phyloP scores from a whole-genome alignment of 176 grass and related monocot genomes.

The Panicum miliaceum region DNA sequence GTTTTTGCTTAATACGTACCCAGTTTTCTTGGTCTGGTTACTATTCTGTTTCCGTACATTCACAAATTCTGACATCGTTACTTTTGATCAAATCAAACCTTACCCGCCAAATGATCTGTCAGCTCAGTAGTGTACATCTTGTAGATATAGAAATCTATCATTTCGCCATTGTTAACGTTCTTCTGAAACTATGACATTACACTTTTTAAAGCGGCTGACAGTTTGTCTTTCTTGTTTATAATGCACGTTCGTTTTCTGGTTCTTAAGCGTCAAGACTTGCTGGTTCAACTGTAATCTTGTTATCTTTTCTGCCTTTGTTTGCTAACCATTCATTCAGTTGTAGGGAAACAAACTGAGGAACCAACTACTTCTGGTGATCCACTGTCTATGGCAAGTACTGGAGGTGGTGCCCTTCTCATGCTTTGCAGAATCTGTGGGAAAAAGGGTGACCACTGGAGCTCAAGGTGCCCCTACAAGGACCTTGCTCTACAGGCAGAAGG shows the following conservation, averaged over 20 bases:
- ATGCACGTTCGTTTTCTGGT: not conserved
- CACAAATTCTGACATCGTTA: not conserved
- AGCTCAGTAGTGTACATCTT: not conserved
- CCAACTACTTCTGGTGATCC: constrained; percentile 51
- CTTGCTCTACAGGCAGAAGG: constrained; percentile 48
- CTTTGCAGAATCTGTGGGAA: constrained; percentile 79
- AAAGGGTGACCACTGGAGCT: constrained; percentile 90
- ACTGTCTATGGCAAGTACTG: constrained; percentile 43
- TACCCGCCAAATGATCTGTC: constrained; percentile 21
- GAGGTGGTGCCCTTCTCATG: constrained; percentile 76
- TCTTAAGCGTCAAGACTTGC: not conserved
- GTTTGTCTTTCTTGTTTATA: not conserved
- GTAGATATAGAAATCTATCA: not conserved
- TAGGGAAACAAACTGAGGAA: constrained; percentile 73
- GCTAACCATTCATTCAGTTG: constrained; percentile 23
- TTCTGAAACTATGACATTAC: not conserved
- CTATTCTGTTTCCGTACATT: not conserved
- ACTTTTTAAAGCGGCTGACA: not conserved
- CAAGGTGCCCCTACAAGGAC: constrained; percentile 85
- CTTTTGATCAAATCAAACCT: not conserved
- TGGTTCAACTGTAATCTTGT: not conserved
- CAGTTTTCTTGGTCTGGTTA: not conserved
- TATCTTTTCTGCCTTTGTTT: not conserved
- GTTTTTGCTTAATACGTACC: not conserved
- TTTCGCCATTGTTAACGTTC: not conserved